These are phyloP conservation scores for Elongisporangium anandrum DNA, from an alignment of 352 stramenopile genomes.

Conservation along the genomic window DNA sequence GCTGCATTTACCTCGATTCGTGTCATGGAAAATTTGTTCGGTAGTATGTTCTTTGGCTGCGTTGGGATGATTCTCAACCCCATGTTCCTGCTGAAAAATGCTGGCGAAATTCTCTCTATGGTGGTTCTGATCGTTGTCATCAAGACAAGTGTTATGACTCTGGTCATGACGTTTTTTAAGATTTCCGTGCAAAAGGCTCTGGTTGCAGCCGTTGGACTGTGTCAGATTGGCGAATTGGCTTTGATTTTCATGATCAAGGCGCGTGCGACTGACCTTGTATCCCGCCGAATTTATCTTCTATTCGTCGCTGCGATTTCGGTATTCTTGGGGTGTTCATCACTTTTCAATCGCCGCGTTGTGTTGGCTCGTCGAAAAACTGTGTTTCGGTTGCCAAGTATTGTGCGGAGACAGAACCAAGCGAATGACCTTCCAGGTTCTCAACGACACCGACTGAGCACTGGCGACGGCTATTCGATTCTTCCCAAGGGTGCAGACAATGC, in stretches of 20 bases:
- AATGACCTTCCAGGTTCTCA: background rate
- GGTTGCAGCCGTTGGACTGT: slow-evolving; percentile 66
- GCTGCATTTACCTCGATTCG: slow-evolving; percentile 78
- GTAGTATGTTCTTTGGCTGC: slow-evolving; percentile 87
- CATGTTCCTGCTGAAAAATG: slow-evolving; percentile 75
- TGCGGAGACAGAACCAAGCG: slow-evolving; percentile 3
- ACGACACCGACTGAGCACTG: background rate
- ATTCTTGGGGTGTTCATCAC: slow-evolving; percentile 76
- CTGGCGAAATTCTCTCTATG: slow-evolving; percentile 77
- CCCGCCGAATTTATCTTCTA: slow-evolving; percentile 73
- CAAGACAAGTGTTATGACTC: slow-evolving; percentile 71
- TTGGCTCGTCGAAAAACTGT: slow-evolving; percentile 55
- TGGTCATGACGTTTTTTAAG: slow-evolving; percentile 78
- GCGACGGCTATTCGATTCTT: background rate
- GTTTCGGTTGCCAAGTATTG: slow-evolving; percentile 44
- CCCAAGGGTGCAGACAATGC: background rate
- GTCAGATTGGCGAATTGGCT: slow-evolving; percentile 80
- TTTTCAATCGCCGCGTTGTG: slow-evolving; percentile 73
- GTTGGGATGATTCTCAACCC: slow-evolving; percentile 87
- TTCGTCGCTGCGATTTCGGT: slow-evolving; percentile 79
- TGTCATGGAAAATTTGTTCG: slow-evolving; percentile 86
- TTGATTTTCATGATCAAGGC: slow-evolving; percentile 91
- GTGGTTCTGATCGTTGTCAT: slow-evolving; percentile 72
- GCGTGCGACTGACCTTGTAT: slow-evolving; percentile 77
- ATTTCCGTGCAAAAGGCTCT: slow-evolving; percentile 74